phyloP scores from a whole-genome alignment of 2,329 filamentous ascomycete genomes.

The Botryotinia calthae region DNA sequence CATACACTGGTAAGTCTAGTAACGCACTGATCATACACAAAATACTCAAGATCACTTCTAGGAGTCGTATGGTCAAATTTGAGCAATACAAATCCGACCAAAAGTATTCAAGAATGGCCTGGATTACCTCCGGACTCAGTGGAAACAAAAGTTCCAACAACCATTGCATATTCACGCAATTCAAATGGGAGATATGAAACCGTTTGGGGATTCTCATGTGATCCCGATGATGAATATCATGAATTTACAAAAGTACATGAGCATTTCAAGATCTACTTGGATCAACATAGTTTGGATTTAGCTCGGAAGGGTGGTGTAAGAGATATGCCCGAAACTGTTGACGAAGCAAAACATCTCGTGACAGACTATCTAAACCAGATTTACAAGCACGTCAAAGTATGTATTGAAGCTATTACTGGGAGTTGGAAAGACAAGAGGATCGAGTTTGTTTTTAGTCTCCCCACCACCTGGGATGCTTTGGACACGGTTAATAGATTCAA shows the following conservation, averaged over 20 bases:
- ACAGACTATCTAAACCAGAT: conserved; percentile 6
- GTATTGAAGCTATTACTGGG: conserved; percentile 50
- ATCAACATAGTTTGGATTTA: conserved; percentile 1
- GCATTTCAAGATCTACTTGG: conserved; percentile 20
- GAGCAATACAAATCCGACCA: conserved; percentile 3
- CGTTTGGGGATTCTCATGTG: conserved; percentile 10
- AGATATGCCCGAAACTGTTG: conserved; percentile 11
- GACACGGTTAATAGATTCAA: conserved; percentile 41
- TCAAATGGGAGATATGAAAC: not conserved
- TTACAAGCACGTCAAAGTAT: not conserved
- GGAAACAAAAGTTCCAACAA: conserved; percentile 16
- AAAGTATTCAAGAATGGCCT: conserved; percentile 17
- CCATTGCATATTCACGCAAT: conserved; percentile 1
- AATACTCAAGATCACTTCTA: not conserved
- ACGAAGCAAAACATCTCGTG: conserved; percentile 12
- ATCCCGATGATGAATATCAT: conserved; percentile 16
- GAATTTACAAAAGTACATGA: not conserved
- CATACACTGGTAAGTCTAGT: conserved; percentile 16
- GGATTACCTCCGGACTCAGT: not conserved
- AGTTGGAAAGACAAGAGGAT: conserved; percentile 31
- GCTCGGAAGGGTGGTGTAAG: conserved; percentile 3
- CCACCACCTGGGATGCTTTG: conserved; percentile 43
- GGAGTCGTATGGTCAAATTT: conserved; percentile 14
- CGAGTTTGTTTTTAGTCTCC: conserved; percentile 45
- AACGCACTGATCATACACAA: not conserved